phyloP scores from a whole-genome alignment of 306 rosid genomes.

The Citrullus colocynthis region DNA sequence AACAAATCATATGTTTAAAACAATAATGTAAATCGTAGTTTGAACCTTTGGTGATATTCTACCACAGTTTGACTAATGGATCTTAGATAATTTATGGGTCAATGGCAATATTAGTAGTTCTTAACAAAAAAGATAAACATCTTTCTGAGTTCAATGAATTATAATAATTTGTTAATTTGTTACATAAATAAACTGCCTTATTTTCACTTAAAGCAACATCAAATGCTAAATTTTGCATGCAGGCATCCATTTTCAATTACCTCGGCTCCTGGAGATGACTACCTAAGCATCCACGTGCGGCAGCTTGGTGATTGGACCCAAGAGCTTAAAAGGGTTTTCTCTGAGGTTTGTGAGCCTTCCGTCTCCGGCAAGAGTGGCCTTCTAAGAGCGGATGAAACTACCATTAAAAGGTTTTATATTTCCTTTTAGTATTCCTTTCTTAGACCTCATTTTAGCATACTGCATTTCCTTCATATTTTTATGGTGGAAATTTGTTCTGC shows the following conservation, averaged over 20 bases:
- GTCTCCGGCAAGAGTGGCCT: slow-evolving; percentile 93
- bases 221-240: slow-evolving; percentile 7
- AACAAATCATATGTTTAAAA: background rate
- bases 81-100: background rate
- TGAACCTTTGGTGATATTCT: background rate
- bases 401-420: slow-evolving; percentile 54
- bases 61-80: background rate
- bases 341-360: slow-evolving; percentile 88
- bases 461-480: slow-evolving; percentile 1
- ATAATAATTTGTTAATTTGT: background rate
- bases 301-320: slow-evolving; percentile 99
- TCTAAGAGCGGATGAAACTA: slow-evolving; percentile 93
- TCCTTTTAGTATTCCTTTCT: background rate
- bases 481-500: background rate
- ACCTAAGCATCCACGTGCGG: slow-evolving; percentile 90
- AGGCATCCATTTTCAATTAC: slow-evolving; percentile 99
- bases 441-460: background rate
- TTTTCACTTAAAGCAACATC: background rate
- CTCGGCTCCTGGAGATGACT: slow-evolving; percentile 93
- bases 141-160: background rate
- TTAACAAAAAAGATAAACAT: background rate
- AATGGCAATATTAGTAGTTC: background rate
- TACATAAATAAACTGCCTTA: background rate
- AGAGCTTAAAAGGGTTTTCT: slow-evolving; percentile 87
- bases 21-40: background rate